Percentiles rank a stretch among this genome's conserved stretches.
phyloP scores from a whole-genome alignment of 352 stramenopile genomes.

The Pythium guiyangense region DNA sequence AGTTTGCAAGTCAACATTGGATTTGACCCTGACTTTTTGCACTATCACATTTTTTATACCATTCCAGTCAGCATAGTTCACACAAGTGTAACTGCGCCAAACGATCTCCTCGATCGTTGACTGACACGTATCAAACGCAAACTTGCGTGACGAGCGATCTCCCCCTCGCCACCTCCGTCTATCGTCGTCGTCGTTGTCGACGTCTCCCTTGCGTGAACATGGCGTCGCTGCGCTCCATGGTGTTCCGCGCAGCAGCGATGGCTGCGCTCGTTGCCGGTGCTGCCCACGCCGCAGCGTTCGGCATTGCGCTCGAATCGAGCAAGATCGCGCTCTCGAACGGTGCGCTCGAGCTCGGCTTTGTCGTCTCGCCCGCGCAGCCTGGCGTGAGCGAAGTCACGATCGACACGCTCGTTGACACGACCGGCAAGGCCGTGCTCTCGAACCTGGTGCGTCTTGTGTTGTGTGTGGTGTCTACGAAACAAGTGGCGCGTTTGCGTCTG shows the following conservation, averaged over 20 bases:
- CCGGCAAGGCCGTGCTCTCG: slow-evolving; percentile 44
- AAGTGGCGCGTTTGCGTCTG: background rate
- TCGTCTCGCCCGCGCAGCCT: slow-evolving; percentile 48
- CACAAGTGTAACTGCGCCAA: too few species aligned
- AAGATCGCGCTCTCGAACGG: slow-evolving; percentile 40
- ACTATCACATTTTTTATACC: too few species aligned
- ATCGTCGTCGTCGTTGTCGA: background rate
- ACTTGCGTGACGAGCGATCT: background rate
- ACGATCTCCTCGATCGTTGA: too few species aligned
- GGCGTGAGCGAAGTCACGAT: slow-evolving; percentile 54
- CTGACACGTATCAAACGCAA: too few species aligned
- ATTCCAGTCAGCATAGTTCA: too few species aligned
- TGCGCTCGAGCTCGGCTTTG: slow-evolving; percentile 43
- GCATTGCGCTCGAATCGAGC: slow-evolving; percentile 37
- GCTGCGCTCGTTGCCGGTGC: slow-evolving; percentile 14
- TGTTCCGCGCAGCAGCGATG: slow-evolving; percentile 15
- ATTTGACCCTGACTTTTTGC: too few species aligned
- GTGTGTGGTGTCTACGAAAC: background rate
- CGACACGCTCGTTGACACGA: slow-evolving; percentile 68
- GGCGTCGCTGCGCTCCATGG: slow-evolving; percentile 14
- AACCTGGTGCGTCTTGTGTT: slow-evolving; percentile 36
- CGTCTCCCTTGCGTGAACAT: background rate
- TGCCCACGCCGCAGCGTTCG: slow-evolving; percentile 25
- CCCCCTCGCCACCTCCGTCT: background rate
- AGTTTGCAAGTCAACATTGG: too few species aligned